phyloP scores from a whole-genome alignment of 441 rosid genomes.

The Gossypium laxum region DNA sequence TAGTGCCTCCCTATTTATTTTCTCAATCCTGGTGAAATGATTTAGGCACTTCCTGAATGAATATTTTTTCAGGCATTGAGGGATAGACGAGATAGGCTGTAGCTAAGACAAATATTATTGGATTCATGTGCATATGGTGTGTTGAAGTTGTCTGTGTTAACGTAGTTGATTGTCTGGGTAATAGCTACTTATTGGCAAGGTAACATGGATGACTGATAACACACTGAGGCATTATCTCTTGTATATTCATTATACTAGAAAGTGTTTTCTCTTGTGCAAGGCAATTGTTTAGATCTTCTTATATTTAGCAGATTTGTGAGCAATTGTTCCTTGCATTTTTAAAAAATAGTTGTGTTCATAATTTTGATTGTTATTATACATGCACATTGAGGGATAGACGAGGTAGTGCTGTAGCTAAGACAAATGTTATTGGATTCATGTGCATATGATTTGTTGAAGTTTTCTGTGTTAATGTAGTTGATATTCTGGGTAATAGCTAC shows the following conservation, averaged over 20 bases:
- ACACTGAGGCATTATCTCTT: background rate
- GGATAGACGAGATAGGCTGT: background rate
- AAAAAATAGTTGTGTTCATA: too few relatives aligned
- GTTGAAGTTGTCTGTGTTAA: background rate
- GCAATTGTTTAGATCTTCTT: background rate
- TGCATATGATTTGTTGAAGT: background rate
- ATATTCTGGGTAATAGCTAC: background rate
- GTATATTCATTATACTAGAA: background rate
- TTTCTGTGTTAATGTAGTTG: background rate
- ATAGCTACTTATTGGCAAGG: constrained; percentile 1
- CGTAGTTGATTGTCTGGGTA: background rate
- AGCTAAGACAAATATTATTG: background rate
- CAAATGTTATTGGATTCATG: background rate
- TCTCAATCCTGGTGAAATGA: background rate
- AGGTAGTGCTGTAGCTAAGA: background rate
- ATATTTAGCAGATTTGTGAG: background rate
- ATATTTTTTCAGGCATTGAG: background rate
- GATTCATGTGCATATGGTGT: background rate
- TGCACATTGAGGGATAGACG: background rate
- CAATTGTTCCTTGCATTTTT: too few relatives aligned
- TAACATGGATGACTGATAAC: background rate
- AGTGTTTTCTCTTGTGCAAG: background rate
- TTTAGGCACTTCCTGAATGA: background rate
- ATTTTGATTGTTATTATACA: too few relatives aligned
- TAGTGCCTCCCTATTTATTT: background rate